Evolutionary conservation across 2,329 filamentous ascomycete genomes (phyloP).

Genomic region (Metarhizium sp.): DNA sequence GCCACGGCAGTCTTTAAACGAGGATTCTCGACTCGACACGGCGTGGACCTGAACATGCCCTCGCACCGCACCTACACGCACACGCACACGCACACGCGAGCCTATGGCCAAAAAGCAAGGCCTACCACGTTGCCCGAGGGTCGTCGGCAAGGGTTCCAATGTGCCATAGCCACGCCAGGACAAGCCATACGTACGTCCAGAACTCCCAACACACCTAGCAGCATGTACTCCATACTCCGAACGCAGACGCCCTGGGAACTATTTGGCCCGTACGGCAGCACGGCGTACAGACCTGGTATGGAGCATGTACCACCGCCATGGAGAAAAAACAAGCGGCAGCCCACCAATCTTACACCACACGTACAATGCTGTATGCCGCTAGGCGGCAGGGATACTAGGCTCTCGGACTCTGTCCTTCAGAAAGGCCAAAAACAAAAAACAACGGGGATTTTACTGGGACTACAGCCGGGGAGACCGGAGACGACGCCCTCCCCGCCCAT

Average conservation of each 20-base stretch:
- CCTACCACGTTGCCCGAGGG: conserved; percentile 4
- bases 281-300: background rate
- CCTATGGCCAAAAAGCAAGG: conserved; percentile 3
- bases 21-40: background rate
- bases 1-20: conserved; percentile 4
- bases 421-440: background rate
- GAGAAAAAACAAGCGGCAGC: background rate
- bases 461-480: conserved; percentile 1
- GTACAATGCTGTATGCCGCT: background rate
- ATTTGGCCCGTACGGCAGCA: background rate
- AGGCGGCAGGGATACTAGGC: conserved; percentile 3
- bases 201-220: background rate
- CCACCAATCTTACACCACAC: background rate
- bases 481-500: background rate
- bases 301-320: background rate
- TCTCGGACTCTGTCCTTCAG: conserved; percentile 1
- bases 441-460: background rate
- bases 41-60: background rate
- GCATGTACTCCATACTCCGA: background rate
- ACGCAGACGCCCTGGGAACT: background rate
- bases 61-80: background rate
- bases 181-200: background rate
- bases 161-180: background rate
- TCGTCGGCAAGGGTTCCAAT: conserved; percentile 5
- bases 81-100: background rate